These are phyloP conservation scores for Phaeosphaeriaceae sp. DNA, from an alignment of 2,329 filamentous ascomycete species.

Conservation along the genomic window DNA sequence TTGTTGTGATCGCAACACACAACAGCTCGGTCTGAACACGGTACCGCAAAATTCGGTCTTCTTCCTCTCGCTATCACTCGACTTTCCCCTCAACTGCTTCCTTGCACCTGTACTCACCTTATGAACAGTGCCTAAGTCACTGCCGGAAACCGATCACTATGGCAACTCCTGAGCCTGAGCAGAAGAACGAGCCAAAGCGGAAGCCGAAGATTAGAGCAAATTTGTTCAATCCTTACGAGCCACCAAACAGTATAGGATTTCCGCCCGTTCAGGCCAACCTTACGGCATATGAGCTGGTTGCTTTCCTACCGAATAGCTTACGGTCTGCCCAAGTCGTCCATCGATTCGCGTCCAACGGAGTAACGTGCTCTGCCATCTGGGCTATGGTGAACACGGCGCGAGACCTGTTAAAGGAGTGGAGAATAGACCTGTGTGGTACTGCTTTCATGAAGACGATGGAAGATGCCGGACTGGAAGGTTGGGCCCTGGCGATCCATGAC, in stretches of 20 bases:
- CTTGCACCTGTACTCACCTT: too few species aligned
- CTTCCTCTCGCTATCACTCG: not conserved
- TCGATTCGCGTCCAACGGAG: constrained; percentile 30
- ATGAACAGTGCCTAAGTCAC: constrained; percentile 10
- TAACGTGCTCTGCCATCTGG: constrained; percentile 10
- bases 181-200: not conserved
- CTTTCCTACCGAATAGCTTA: constrained; percentile 31
- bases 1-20: not conserved
- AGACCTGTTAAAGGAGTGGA: constrained; percentile 12
- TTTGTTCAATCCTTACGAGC: constrained; percentile 13
- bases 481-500: constrained; percentile 22
- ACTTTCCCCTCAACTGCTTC: not conserved
- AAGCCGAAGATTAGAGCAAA: not conserved
- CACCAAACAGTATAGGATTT: constrained; percentile 21
- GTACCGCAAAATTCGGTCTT: not conserved
- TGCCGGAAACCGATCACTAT: constrained; percentile 8
- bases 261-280: constrained; percentile 21
- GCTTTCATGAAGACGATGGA: constrained; percentile 27
- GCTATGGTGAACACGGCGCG: constrained; percentile 26
- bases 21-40: not conserved
- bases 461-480: constrained; percentile 19
- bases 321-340: constrained; percentile 28
- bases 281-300: constrained; percentile 30
- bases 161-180: not conserved
- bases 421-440: constrained; percentile 15